These are phyloP conservation scores for apple (Malus domestica) DNA, from an alignment of 306 rosid species.

Conservation along the genomic window DNA sequence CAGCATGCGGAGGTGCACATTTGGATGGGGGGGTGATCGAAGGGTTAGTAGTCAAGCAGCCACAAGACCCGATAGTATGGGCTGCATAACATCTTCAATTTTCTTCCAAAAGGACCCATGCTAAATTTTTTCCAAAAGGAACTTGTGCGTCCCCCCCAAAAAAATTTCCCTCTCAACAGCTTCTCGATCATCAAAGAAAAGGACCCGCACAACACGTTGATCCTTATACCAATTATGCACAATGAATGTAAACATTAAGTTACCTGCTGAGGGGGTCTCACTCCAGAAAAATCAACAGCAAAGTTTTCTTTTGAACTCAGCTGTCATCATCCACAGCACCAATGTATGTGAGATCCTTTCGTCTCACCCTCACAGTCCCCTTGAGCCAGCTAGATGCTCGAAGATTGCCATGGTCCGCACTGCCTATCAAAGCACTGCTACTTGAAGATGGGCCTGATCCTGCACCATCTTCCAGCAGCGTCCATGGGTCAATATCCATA, in stretches of 20 bases:
- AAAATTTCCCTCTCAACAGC: constrained; percentile 33
- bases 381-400: constrained; percentile 85
- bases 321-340: constrained; percentile 86
- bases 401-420: constrained; percentile 64
- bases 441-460: constrained; percentile 67
- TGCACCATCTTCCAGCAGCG: constrained; percentile 86
- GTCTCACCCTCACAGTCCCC: constrained; percentile 84
- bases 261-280: constrained; percentile 43
- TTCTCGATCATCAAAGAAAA: constrained; percentile 17
- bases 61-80: constrained; percentile 17
- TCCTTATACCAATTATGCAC: constrained; percentile 40
- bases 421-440: constrained; percentile 49
- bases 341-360: constrained; percentile 84
- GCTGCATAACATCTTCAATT: constrained; percentile 21
- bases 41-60: constrained; percentile 52
- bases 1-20: constrained; percentile 29
- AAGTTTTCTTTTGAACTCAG: constrained; percentile 37
- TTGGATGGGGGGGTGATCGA: constrained; percentile 31
- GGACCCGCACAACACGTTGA: constrained; percentile 21
- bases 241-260: constrained; percentile 16
- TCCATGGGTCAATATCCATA: constrained; percentile 86
- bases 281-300: constrained; percentile 32
- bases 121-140: constrained; percentile 13
- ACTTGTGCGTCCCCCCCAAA: constrained; percentile 10
- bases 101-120: constrained; percentile 15